Base-by-base conservation (phyloP, 1,139 yeast genomes). In the Sugiyamaella castrensis region DNA sequence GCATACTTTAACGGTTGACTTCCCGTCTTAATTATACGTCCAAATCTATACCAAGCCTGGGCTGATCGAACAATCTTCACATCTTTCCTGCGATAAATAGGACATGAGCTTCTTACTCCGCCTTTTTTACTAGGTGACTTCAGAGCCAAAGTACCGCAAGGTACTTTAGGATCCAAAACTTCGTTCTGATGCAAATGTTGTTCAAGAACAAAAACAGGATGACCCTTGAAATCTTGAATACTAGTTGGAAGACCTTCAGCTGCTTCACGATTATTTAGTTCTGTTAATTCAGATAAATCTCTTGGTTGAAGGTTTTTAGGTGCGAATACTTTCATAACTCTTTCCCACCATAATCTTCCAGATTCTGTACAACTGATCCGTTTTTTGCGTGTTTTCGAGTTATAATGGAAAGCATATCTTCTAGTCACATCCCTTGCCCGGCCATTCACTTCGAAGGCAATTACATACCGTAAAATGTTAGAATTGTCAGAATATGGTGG, bases 231-330 rank as follows among this genome's bases (percentile, higher is more conserved):
- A 56, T 91, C 98, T 43, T 81, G 82, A 16, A 88, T 71, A 58
- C 80, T 86, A 47, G 83, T 81, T 0, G 99, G 99, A 76, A 92
- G 82, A 0, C 95, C 96, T 61, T 94, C 98, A 19, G 77, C 73
- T 29, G 79, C 70, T 47, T 87, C 84, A 41, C 88, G 72, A 46
- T 80, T 77, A 32, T 76, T 70, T 53, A 94, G 83, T 58, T 87
- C 94, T 41, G 78, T 78, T 47, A 79, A 73, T 63, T 92, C 98
- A 47, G 77, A 73, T 32, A 79, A 75, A 60, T 91, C 97, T 15
- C 79, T 69, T 37, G 75, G 73, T 6, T 75, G 72, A 1, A 70
- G 57, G 4, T 36, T 53, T 5, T 66, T 63, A 16, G 77, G 60
- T 10, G 65, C 60, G 5, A 31, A 36, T 16, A 71, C 71, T 1